phyloP scores from a whole-genome alignment of 1,284 basidiomycete genomes.

The Heimioporus retisporus region DNA sequence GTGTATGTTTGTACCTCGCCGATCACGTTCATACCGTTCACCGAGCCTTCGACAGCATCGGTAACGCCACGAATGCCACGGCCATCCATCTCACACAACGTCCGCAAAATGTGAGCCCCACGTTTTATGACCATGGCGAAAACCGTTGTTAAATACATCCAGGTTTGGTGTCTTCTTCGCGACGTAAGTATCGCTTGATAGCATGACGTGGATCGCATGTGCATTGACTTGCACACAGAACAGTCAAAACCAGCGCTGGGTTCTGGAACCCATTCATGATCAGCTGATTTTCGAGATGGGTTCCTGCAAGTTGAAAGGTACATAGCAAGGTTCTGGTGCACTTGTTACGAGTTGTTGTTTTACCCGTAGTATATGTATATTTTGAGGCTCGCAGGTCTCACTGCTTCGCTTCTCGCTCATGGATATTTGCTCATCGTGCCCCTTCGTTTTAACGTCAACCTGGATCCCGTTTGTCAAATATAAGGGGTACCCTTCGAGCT shows the following conservation, averaged over 20 bases:
- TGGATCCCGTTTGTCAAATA: too few species aligned
- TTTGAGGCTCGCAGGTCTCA: too few species aligned
- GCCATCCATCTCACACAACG: not conserved
- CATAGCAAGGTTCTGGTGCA: too few species aligned
- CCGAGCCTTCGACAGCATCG: not conserved
- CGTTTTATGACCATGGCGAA: too few species aligned
- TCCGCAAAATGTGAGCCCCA: not conserved
- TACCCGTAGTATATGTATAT: too few species aligned
- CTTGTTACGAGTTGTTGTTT: too few species aligned
- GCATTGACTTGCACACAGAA: not conserved
- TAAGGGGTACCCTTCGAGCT: too few species aligned
- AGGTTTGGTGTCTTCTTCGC: not conserved
- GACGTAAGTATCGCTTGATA: not conserved
- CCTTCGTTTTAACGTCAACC: too few species aligned
- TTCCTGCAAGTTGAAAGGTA: too few species aligned
- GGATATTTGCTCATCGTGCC: too few species aligned
- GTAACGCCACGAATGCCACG: not conserved
- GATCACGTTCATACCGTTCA: not conserved
- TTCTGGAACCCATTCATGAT: not conserved
- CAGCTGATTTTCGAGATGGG: not conserved
- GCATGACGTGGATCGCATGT: not conserved
- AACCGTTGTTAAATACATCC: not conserved
- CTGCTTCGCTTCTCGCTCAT: too few species aligned
- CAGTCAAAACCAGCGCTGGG: slow-evolving; percentile 2
- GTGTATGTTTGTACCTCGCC: not conserved